Conservation (phyloP, 1,284 basidiomycete genomes). For the Inonotus obliquus region DNA sequence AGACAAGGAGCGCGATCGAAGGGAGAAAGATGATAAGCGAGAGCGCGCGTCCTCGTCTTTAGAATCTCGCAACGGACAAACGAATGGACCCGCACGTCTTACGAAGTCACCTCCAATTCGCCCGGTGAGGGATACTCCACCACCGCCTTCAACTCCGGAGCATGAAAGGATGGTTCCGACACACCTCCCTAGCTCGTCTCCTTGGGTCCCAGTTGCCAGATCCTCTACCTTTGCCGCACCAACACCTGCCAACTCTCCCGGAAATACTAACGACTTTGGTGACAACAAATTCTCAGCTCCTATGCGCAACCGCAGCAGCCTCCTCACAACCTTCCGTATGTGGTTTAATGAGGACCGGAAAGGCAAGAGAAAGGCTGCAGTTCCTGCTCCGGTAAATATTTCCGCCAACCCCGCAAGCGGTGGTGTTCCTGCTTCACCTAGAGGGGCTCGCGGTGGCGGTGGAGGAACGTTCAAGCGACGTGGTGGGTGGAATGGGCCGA, state of each 20-base stretch:
- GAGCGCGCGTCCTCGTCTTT: conserved; percentile 37
- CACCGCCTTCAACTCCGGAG: conserved; percentile 46
- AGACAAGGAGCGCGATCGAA: conserved; percentile 38
- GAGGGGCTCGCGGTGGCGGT: conserved; percentile 26
- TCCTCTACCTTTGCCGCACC: conserved; percentile 28
- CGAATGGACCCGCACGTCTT: conserved; percentile 48
- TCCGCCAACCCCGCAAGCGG: neutral
- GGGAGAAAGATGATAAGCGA: conserved; percentile 34
- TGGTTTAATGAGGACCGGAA: conserved; percentile 82
- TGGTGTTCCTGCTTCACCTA: conserved; percentile 17
- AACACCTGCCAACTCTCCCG: conserved; percentile 50
- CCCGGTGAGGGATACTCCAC: conserved; percentile 40
- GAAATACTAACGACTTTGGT: conserved; percentile 34
- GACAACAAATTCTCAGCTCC: neutral
- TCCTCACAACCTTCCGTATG: conserved; percentile 66
- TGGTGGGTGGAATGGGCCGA: conserved; percentile 31
- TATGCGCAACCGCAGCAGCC: conserved; percentile 56
- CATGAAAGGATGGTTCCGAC: conserved; percentile 33
- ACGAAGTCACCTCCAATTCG: conserved; percentile 65
- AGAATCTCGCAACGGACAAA: conserved; percentile 59
- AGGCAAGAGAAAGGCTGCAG: conserved; percentile 60
- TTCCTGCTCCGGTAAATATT: conserved; percentile 8
- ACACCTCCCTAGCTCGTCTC: conserved; percentile 44
- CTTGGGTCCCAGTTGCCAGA: conserved; percentile 59
- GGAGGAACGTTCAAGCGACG: conserved; percentile 43